A percentile compares a stretch with the other conserved stretches of the same genome.
Evolutionary conservation across 805 yeast species (phyloP).

Genomic region (Saturnispora hagleri): DNA sequence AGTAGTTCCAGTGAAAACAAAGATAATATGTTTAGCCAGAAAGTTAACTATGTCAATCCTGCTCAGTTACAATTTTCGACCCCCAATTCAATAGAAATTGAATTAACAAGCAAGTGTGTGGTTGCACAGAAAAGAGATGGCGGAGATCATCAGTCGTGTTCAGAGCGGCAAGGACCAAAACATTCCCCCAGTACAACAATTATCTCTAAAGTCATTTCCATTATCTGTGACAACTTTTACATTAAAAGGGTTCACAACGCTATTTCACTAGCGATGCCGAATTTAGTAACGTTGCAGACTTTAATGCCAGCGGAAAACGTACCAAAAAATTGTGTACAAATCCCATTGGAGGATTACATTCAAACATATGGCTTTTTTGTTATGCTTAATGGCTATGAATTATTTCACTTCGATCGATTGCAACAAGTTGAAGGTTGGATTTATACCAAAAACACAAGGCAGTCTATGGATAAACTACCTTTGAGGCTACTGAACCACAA

Average conservation of each 20-base stretch:
- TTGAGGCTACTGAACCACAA: slow-evolving; percentile 4
- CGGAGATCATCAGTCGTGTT: background rate
- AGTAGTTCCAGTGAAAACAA: background rate
- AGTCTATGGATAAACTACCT: slow-evolving; percentile 4
- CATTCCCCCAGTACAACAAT: background rate
- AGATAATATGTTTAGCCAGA: background rate
- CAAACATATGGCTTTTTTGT: background rate
- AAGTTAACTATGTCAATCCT: background rate
- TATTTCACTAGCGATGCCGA: background rate
- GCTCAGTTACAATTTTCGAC: background rate
- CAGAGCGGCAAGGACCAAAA: background rate
- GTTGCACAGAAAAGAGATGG: background rate
- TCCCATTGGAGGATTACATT: background rate
- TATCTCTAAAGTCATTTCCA: slow-evolving; percentile 1
- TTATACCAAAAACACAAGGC: slow-evolving; percentile 4
- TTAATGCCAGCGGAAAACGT: background rate
- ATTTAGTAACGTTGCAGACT: background rate
- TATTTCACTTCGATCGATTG: background rate
- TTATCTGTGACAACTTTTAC: background rate
- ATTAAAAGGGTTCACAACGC: background rate
- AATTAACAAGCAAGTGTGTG: no score
- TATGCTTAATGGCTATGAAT: slow-evolving; percentile 4
- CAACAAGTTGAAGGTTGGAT: slow-evolving; percentile 5
- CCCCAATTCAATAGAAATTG: background rate
- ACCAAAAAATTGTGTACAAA: background rate